Base-by-base conservation (phyloP, 495 filamentous ascomycete species). In the Hypoxylon cercidicola region DNA sequence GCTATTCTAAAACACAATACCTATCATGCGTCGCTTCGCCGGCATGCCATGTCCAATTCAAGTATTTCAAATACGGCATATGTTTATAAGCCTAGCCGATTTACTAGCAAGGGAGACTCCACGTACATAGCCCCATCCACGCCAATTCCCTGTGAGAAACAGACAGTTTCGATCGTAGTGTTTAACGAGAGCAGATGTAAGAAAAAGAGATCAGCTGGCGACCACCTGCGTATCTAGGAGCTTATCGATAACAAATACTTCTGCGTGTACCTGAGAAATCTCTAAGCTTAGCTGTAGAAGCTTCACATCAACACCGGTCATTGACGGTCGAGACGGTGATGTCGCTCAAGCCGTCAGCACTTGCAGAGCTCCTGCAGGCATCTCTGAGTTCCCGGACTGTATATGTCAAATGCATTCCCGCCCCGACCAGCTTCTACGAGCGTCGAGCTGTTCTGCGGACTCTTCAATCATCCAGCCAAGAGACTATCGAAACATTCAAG, bases 401-500 rank as follows among this genome's bases (percentile, higher is more conserved):
- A 11, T 87, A 87, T 69, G 71, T 97, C 35, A 85, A 81, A 51
- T 85, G 92, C 44, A 64, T 75, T 16, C 92, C 92, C 0, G 76
- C 83, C 0, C 87, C 91, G 0, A 74, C 75, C 11, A 86, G 75
- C 62, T 78, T 97, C n/a, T 70, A 79, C 19, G 91, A 97, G 69
- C 89, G 89, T 44, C 87, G 88, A 49, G 82, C 88, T 25, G 79
- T 97, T 28, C 80, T 96, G 20, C 80, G 83, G 34, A 83, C 89
- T 19, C 77, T 97, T 20, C 87, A 92, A 72, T 83, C 83, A 69
- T 12, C 65, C 6, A 56, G 68, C 15, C 90, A 90, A 74, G 92
- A 91, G 51, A 85, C 92, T 49, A 84, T 97, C 8, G 84, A 87
- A 19, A 87, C 87, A 62, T 97, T 92, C 78, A 86, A 88, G 73